Evolutionary conservation across 208 protist genomes (phyloP).

Genomic region (Leishmania gerbilli): DNA sequence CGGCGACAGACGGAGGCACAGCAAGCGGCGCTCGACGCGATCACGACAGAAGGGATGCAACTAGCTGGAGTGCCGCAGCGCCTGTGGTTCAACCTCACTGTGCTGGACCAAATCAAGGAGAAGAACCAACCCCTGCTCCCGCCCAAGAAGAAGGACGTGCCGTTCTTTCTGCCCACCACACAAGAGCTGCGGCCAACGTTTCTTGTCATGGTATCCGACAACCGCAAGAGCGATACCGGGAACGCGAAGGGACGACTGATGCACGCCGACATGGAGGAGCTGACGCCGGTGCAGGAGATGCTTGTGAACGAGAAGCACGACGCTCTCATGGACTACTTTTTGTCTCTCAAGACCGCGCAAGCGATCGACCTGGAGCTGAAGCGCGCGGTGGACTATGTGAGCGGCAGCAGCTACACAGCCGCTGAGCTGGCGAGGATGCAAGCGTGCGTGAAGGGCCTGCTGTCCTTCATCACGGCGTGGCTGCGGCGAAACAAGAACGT

Average conservation of each 20-base stretch:
- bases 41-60: slow-evolving; percentile 61
- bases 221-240: slow-evolving; percentile 10
- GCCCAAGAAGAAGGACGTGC: slow-evolving; percentile 90
- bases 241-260: slow-evolving; percentile 22
- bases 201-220: slow-evolving; percentile 60
- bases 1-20: slow-evolving; percentile 37
- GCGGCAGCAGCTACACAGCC: slow-evolving; percentile 64
- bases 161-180: slow-evolving; percentile 90
- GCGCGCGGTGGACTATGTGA: slow-evolving; percentile 66
- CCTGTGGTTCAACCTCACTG: slow-evolving; percentile 81
- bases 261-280: slow-evolving; percentile 38
- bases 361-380: slow-evolving; percentile 82
- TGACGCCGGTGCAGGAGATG: slow-evolving; percentile 70
- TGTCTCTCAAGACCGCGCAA: slow-evolving; percentile 53
- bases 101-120: slow-evolving; percentile 90
- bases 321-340: slow-evolving; percentile 57
- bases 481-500: slow-evolving; percentile 62
- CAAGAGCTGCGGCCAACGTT: slow-evolving; percentile 86
- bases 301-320: slow-evolving; percentile 60
- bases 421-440: slow-evolving; percentile 63
- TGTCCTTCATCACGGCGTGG: slow-evolving; percentile 64
- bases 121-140: slow-evolving; percentile 90
- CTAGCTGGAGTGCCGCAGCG: slow-evolving; percentile 71
- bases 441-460: slow-evolving; percentile 44
- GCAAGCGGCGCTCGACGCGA: slow-evolving; percentile 51